These are phyloP conservation scores for Malassezia psittaci DNA, from an alignment of 1,284 basidiomycete species.

Conservation along the genomic window DNA sequence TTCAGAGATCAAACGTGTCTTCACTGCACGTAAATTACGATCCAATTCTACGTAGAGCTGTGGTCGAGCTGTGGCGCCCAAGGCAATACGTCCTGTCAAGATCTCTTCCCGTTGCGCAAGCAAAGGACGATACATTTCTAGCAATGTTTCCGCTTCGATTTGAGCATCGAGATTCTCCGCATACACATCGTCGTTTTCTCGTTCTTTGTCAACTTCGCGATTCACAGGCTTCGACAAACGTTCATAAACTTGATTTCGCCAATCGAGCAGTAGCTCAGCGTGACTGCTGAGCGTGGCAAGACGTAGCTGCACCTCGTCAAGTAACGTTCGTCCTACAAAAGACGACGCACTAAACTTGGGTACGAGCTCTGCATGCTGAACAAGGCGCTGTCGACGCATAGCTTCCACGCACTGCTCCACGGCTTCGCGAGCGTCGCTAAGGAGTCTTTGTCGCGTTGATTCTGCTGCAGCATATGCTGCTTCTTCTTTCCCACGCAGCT, in stretches of 20 bases:
- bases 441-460: slow-evolving; percentile 27
- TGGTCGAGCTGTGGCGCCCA: slow-evolving; percentile 31
- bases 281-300: slow-evolving; percentile 23
- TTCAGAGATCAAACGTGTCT: slow-evolving; percentile 14
- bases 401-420: slow-evolving; percentile 20
- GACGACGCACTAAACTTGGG: not conserved
- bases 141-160: slow-evolving; percentile 36
- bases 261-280: slow-evolving; percentile 24
- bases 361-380: not conserved
- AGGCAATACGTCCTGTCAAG: slow-evolving; percentile 26
- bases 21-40: slow-evolving; percentile 15
- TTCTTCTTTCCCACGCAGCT: slow-evolving; percentile 26
- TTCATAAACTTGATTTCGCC: slow-evolving; percentile 27
- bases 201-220: slow-evolving; percentile 34
- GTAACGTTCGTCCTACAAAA: slow-evolving; percentile 1
- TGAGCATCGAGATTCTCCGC: slow-evolving; percentile 42
- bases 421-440: slow-evolving; percentile 23
- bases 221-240: slow-evolving; percentile 32
- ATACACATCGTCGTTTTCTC: slow-evolving; percentile 42
- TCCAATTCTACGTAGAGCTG: slow-evolving; percentile 31
- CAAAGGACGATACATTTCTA: slow-evolving; percentile 42
- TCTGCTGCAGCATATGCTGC: slow-evolving; percentile 33
- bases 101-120: slow-evolving; percentile 37
- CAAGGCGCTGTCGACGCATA: not conserved
- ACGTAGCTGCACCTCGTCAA: slow-evolving; percentile 3